Evolutionary conservation across 768 basidiomycete genomes (phyloP).

Genomic region (Naganishia onofrii): DNA sequence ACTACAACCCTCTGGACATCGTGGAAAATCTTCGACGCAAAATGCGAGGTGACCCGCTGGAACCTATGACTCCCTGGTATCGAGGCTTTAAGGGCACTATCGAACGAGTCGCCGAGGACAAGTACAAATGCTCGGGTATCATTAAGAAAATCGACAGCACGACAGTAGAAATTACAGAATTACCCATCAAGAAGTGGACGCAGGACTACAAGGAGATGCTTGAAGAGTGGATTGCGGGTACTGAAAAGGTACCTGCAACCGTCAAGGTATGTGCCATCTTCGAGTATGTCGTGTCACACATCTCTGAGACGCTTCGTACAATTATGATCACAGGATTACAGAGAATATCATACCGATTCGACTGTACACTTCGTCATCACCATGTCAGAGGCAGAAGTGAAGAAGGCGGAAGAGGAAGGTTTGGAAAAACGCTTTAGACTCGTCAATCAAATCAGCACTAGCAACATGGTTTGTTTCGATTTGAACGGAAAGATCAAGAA

Average conservation of each 20-base stretch:
- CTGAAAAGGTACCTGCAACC: conserved; percentile 69
- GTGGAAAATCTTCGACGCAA: conserved; percentile 79
- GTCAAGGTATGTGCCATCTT: conserved; percentile 63
- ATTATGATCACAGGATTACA: conserved; percentile 71
- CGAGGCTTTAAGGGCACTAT: conserved; percentile 84
- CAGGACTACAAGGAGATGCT: conserved; percentile 86
- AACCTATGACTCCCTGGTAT: conserved; percentile 95
- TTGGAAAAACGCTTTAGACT: conserved; percentile 89
- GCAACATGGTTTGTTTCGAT: conserved; percentile 99
- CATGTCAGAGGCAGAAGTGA: conserved; percentile 74
- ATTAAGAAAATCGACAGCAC: conserved; percentile 73
- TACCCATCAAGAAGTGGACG: conserved; percentile 95
- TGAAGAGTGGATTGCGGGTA: conserved; percentile 75
- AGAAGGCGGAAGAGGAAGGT: conserved; percentile 85
- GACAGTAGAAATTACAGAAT: conserved; percentile 91
- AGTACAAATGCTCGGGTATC: conserved; percentile 73
- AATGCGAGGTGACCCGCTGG: conserved; percentile 78
- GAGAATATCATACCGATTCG: conserved; percentile 90
- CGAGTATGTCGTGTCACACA: background rate
- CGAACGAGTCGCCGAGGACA: conserved; percentile 66
- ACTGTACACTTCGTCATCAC: conserved; percentile 84
- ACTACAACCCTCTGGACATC: conserved; percentile 87
- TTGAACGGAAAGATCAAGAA: conserved; percentile 92
- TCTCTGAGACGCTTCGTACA: background rate
- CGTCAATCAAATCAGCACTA: conserved; percentile 74